Evolutionary conservation across 1,284 basidiomycete genomes (phyloP).

Genomic region (Ceratobasidium sp.): DNA sequence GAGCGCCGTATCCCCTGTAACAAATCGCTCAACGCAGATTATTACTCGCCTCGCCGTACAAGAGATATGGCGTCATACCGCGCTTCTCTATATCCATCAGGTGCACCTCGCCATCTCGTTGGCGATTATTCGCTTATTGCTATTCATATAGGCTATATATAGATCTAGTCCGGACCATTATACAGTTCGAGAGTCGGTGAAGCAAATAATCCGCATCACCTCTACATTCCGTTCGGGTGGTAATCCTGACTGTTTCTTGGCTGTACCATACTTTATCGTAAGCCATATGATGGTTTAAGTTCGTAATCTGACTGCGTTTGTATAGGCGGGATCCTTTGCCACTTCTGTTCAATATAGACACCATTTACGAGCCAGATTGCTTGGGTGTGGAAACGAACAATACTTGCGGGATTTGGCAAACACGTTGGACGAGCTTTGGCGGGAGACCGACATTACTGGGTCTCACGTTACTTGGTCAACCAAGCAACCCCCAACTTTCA

Average conservation of each 20-base stretch:
- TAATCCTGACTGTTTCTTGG: slow-evolving; percentile 28
- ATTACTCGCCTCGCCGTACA: background rate
- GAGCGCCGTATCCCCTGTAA: background rate
- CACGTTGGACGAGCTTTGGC: slow-evolving; percentile 14
- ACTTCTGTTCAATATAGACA: background rate
- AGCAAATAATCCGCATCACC: slow-evolving; percentile 8
- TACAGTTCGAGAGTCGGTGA: slow-evolving; percentile 16
- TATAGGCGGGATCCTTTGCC: slow-evolving; percentile 24
- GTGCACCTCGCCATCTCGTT: background rate
- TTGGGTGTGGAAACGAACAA: background rate
- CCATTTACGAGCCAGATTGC: background rate
- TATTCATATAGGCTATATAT: slow-evolving; percentile 1
- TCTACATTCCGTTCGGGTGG: slow-evolving; percentile 5
- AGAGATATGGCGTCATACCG: slow-evolving; percentile 23
- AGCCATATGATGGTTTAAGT: background rate
- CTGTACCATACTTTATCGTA: slow-evolving; percentile 32
- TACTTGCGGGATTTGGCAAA: background rate
- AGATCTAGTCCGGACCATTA: background rate
- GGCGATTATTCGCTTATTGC: background rate
- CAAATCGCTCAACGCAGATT: background rate
- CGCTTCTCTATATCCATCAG: slow-evolving; percentile 6
- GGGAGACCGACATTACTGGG: background rate
- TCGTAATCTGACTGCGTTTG: background rate
- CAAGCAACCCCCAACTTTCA: slow-evolving; percentile 9
- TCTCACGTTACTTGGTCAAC: background rate